Evolutionary conservation across 495 filamentous ascomycete genomes (phyloP).

Genomic region (Tetracladium marchalianum): DNA sequence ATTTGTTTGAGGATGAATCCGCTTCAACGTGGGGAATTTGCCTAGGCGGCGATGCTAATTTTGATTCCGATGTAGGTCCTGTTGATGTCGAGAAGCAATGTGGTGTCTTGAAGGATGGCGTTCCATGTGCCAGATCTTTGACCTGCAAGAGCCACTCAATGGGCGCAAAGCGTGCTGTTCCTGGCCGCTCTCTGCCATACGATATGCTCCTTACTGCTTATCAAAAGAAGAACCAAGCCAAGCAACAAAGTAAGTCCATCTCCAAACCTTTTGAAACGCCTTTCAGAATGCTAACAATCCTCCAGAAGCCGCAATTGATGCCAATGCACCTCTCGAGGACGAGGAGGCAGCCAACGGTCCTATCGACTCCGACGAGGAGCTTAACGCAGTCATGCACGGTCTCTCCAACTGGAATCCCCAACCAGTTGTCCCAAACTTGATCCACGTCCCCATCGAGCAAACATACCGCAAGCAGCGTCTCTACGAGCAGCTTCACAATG

Average conservation of each 20-base stretch:
- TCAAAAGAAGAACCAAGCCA: constrained; percentile 98
- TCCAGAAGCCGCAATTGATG: constrained; percentile 81
- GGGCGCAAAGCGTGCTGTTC: constrained; percentile 88
- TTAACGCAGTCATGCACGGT: constrained; percentile 75
- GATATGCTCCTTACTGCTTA: constrained; percentile 89
- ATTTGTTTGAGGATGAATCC: no score
- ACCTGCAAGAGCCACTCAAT: constrained; percentile 97
- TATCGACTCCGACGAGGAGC: constrained; percentile 91
- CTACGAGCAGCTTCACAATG: constrained; percentile 78
- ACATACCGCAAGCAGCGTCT: constrained; percentile 79
- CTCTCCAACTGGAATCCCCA: constrained; percentile 65
- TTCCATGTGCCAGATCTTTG: constrained; percentile 79
- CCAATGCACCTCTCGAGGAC: constrained; percentile 83
- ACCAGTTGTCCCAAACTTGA: constrained; percentile 55
- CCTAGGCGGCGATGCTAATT: no score
- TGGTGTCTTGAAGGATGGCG: constrained; percentile 76
- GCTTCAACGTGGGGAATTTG: no score
- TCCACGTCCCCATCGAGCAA: constrained; percentile 57
- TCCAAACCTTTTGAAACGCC: background rate
- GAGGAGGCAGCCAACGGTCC: constrained; percentile 63
- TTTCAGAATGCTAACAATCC: constrained; percentile 16
- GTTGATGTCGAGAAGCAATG: constrained; percentile 98
- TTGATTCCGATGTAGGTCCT: constrained; percentile 32
- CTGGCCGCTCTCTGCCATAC: constrained; percentile 84
- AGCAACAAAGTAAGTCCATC: constrained; percentile 68